These are phyloP conservation scores for Hyaloscypha finlandica DNA, from an alignment of 495 filamentous ascomycete species.

Conservation along the genomic window DNA sequence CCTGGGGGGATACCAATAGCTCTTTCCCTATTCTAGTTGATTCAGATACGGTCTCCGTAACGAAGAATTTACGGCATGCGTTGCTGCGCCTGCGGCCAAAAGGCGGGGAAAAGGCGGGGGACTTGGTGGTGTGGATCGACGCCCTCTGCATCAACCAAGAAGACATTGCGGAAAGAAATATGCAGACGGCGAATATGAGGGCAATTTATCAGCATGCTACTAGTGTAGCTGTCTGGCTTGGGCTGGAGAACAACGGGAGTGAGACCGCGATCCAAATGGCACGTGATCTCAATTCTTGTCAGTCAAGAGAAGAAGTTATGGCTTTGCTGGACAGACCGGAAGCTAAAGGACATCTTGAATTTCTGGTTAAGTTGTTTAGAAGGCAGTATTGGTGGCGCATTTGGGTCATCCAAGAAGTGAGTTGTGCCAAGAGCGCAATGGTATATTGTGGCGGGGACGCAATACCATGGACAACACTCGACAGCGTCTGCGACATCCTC, in stretches of 20 bases:
- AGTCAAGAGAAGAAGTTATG: conserved; percentile 1
- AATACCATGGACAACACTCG: conserved; percentile 20
- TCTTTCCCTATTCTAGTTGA: conserved; percentile 7
- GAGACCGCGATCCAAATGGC: conserved; percentile 12
- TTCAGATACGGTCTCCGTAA: conserved; percentile 3
- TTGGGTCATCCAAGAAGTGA: conserved; percentile 34
- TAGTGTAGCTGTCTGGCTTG: conserved; percentile 31
- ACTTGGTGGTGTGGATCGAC: conserved; percentile 26
- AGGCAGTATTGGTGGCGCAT: conserved; percentile 31
- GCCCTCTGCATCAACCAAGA: conserved; percentile 32
- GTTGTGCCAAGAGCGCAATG: conserved; percentile 3
- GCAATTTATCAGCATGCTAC: conserved; percentile 28
- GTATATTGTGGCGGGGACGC: conserved; percentile 25
- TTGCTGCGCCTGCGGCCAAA: conserved; percentile 14
- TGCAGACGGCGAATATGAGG: conserved; percentile 28
- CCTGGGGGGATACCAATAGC: conserved; percentile 22
- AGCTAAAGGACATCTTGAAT: conserved; percentile 6
- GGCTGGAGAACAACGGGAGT: conserved; percentile 10
- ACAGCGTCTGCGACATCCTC: conserved; percentile 22
- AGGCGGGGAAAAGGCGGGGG: background rate
- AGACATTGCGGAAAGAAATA: conserved; percentile 25
- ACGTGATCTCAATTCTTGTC: conserved; percentile 15
- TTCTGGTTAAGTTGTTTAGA: conserved; percentile 21
- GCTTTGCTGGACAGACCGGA: conserved; percentile 5
- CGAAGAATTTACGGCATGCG: conserved; percentile 22